Percentiles rank a stretch among this genome's conserved stretches.
Evolutionary conservation across 371 early-diverging fungal species (phyloP).

Genomic region (Mucor sp.): DNA sequence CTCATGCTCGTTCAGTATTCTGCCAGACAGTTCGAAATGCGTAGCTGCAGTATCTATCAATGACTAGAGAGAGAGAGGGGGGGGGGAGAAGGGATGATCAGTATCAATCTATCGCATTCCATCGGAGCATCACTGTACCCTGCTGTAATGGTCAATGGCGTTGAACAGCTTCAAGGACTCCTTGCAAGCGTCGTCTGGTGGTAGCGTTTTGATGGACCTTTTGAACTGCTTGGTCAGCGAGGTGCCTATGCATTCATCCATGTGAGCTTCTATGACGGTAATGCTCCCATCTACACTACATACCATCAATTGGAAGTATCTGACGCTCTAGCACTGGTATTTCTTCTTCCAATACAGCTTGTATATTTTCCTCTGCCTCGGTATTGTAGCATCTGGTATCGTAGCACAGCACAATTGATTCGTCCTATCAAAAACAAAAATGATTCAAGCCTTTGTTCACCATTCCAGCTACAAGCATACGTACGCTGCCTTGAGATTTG

Average conservation of each 20-base stretch:
- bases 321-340: slow-evolving; percentile 39
- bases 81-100: too few relatives aligned
- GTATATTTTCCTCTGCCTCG: slow-evolving; percentile 32
- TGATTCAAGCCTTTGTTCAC: background rate
- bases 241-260: background rate
- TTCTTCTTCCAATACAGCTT: slow-evolving; percentile 36
- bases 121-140: slow-evolving; percentile 14
- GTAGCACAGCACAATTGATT: slow-evolving; percentile 50
- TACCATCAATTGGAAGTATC: slow-evolving; percentile 33
- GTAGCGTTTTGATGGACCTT: slow-evolving; percentile 5
- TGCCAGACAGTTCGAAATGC: slow-evolving; percentile 49
- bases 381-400: slow-evolving; percentile 40
- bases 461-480: background rate
- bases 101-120: slow-evolving; percentile 1
- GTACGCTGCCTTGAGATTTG: slow-evolving; percentile 56
- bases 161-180: slow-evolving; percentile 26
- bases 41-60: slow-evolving; percentile 31
- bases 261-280: background rate
- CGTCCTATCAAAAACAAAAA: slow-evolving; percentile 30
- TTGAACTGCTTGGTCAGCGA: background rate
- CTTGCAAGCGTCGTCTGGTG: slow-evolving; percentile 20
- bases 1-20: slow-evolving; percentile 53
- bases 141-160: slow-evolving; percentile 35
- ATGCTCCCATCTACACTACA: background rate
- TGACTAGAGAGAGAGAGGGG: slow-evolving; percentile 25